These are phyloP conservation scores for Kwoniella mangroviensis DNA, from an alignment of 768 basidiomycete species.

Conservation along the genomic window DNA sequence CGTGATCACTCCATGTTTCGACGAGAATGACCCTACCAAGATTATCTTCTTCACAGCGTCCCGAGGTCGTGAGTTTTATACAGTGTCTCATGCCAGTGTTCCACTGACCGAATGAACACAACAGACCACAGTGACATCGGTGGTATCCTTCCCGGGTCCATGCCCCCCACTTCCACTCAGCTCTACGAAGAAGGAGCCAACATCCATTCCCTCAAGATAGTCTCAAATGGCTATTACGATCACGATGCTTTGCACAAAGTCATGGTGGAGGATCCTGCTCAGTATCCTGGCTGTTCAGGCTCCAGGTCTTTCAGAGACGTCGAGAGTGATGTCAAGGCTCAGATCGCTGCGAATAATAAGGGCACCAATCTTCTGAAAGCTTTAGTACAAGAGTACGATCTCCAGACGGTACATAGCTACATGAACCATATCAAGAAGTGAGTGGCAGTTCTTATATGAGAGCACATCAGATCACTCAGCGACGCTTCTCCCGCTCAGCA, in stretches of 20 bases:
- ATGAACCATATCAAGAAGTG: constrained; percentile 76
- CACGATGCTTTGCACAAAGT: constrained; percentile 72
- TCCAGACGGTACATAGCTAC: constrained; percentile 86
- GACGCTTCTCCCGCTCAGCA: neutral
- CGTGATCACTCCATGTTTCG: constrained; percentile 91
- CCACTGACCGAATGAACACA: neutral
- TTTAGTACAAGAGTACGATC: constrained; percentile 82
- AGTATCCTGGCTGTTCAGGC: constrained; percentile 46
- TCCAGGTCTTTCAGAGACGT: constrained; percentile 45
- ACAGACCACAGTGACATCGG: constrained; percentile 80
- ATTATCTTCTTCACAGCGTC: constrained; percentile 75
- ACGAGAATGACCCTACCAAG: constrained; percentile 57
- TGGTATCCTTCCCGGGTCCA: constrained; percentile 79
- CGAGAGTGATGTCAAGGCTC: constrained; percentile 63
- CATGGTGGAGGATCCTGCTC: constrained; percentile 67
- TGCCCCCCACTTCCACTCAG: constrained; percentile 93
- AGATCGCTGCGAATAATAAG: constrained; percentile 67
- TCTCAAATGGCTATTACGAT: constrained; percentile 80
- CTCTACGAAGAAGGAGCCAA: constrained; percentile 95
- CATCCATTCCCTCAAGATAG: constrained; percentile 90
- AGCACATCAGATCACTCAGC: neutral
- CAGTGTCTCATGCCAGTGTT: neutral
- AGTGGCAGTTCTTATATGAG: neutral
- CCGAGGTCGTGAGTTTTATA: constrained; percentile 57
- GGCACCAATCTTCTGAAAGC: constrained; percentile 82